phyloP scores from a whole-genome alignment of 2,329 filamentous ascomycete species.

The Simplicillium sp. region DNA sequence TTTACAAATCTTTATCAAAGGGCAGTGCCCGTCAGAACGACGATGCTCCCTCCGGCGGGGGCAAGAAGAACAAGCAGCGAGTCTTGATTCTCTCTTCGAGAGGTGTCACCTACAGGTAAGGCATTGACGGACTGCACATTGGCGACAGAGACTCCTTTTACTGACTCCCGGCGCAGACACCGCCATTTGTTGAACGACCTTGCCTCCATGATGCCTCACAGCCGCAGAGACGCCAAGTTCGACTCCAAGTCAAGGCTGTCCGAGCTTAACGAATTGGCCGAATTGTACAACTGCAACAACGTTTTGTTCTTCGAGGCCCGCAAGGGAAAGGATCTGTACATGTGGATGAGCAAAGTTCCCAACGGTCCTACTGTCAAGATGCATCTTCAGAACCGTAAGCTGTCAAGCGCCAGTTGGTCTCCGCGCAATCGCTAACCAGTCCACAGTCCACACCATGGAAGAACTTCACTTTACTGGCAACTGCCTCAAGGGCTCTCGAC shows the following conservation, averaged over 20 bases:
- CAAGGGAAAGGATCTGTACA: constrained; percentile 88
- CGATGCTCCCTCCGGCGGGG: constrained; percentile 37
- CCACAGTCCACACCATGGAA: constrained; percentile 88
- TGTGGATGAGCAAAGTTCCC: constrained; percentile 87
- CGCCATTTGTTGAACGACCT: constrained; percentile 89
- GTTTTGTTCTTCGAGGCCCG: constrained; percentile 91
- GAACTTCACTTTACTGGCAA: constrained; percentile 96
- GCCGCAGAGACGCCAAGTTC: constrained; percentile 90
- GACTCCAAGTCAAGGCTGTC: constrained; percentile 88
- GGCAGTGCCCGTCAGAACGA: constrained; percentile 33
- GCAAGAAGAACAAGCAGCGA: constrained; percentile 59
- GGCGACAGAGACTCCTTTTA: no score
- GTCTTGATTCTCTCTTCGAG: constrained; percentile 87
- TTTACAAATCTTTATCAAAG: constrained; percentile 68
- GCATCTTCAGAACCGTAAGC: constrained; percentile 66
- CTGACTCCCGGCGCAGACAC: constrained; percentile 48
- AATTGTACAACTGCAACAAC: constrained; percentile 88
- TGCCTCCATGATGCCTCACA: constrained; percentile 79
- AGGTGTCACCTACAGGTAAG: constrained; percentile 79
- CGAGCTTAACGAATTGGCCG: constrained; percentile 66
- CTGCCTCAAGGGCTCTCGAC: constrained; percentile 86
- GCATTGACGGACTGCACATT: background rate
- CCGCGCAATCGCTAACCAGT: constrained; percentile 12
- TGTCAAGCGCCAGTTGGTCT: background rate
- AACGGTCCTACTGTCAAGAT: constrained; percentile 55